Conservation (phyloP, 1,139 yeast genomes). For the Kurtzmaniella quercitrusa region DNA sequence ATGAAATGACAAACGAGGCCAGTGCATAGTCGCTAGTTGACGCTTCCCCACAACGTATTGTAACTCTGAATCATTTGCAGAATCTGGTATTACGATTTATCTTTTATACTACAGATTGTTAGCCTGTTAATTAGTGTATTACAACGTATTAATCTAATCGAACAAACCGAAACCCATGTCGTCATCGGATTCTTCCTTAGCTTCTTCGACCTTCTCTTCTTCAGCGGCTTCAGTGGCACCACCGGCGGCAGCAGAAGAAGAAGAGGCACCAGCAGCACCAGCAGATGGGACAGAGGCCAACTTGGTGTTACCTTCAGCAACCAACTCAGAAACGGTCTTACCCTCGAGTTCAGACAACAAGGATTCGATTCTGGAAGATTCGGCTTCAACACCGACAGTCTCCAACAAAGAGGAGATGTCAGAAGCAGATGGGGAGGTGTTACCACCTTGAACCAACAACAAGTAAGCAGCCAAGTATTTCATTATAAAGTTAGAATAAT, state of each 20-base stretch:
- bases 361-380: conserved; percentile 64
- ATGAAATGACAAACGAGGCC: too few species aligned
- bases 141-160: conserved; percentile 48
- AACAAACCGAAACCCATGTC: conserved; percentile 91
- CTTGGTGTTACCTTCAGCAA: conserved; percentile 78
- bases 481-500: conserved; percentile 52
- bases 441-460: conserved; percentile 83
- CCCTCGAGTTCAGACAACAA: conserved; percentile 73
- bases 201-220: conserved; percentile 34
- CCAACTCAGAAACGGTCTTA: conserved; percentile 69
- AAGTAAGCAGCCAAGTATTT: conserved; percentile 90
- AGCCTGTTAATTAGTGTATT: conserved; percentile 6
- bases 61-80: too few species aligned
- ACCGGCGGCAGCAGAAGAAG: conserved; percentile 41
- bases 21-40: too few species aligned
- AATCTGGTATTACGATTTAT: too few species aligned
- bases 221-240: conserved; percentile 39
- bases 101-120: background rate
- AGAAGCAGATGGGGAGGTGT: conserved; percentile 70
- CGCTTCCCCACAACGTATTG: too few species aligned
- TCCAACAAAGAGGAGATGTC: conserved; percentile 69
- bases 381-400: conserved; percentile 77
- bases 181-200: conserved; percentile 50
- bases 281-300: conserved; percentile 81
- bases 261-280: conserved; percentile 70